Evolutionary conservation across 2,329 filamentous ascomycete species (phyloP).

Genomic region (Didymella lethalis): DNA sequence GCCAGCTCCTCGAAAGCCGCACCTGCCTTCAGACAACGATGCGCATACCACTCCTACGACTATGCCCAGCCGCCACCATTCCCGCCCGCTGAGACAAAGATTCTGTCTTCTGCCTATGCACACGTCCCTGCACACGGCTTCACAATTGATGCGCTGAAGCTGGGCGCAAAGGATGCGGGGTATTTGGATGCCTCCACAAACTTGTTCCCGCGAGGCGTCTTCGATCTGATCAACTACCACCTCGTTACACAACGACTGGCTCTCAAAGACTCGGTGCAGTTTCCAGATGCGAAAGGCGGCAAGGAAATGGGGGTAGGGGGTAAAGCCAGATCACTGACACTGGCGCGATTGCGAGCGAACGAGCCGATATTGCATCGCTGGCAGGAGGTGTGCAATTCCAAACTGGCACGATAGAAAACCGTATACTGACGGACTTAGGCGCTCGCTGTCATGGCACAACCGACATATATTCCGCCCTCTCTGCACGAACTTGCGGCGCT

Average conservation of each 20-base stretch:
- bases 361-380: conserved; percentile 74
- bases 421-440: conserved; percentile 62
- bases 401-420: not conserved
- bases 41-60: conserved; percentile 49
- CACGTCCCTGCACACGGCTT: conserved; percentile 87
- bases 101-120: conserved; percentile 80
- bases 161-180: conserved; percentile 82
- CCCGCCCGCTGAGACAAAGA: conserved; percentile 72
- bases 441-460: conserved; percentile 87
- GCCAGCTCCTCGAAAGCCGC: conserved; percentile 29
- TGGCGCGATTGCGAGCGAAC: conserved; percentile 81
- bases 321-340: conserved; percentile 74
- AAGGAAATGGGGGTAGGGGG: conserved; percentile 61
- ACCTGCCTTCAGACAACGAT: conserved; percentile 28
- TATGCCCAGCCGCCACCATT: conserved; percentile 64
- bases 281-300: conserved; percentile 40
- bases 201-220: conserved; percentile 79
- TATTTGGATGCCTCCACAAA: conserved; percentile 88
- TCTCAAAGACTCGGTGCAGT: conserved; percentile 61
- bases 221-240: conserved; percentile 82
- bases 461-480: conserved; percentile 76
- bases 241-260: conserved; percentile 71
- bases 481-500: conserved; percentile 80
- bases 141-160: conserved; percentile 73
- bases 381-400: conserved; percentile 73